Percentiles rank a stretch among this genome's conserved stretches.
Conservation (phyloP, 208 protist genomes). For the Lotmaria passim region DNA sequence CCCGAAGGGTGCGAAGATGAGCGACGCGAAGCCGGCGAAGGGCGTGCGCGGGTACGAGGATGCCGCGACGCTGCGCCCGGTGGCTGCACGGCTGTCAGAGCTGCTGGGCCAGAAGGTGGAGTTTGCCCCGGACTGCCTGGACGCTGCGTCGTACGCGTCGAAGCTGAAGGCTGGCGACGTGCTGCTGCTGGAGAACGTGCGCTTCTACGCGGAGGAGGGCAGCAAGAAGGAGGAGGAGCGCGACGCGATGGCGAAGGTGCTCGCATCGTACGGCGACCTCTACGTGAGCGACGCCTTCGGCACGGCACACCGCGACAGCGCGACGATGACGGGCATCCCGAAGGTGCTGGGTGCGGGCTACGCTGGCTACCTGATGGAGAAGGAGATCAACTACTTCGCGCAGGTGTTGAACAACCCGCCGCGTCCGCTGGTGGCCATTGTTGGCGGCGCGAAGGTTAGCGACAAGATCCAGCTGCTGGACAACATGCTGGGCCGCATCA, state of each 20-base stretch:
- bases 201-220: slow-evolving; percentile 99
- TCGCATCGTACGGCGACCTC: slow-evolving; percentile 95
- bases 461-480: slow-evolving; percentile 99
- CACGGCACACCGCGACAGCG: slow-evolving; percentile 98
- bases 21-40: slow-evolving; percentile 54
- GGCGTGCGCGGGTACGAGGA: slow-evolving; percentile 76
- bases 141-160: slow-evolving; percentile 30
- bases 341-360: slow-evolving; percentile 86
- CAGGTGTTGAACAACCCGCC: slow-evolving; percentile 89
- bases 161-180: slow-evolving; percentile 81
- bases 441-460: slow-evolving; percentile 97
- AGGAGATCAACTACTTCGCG: slow-evolving; percentile 99
- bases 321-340: slow-evolving; percentile 89
- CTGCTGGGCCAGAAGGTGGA: slow-evolving; percentile 77
- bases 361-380: slow-evolving; percentile 98
- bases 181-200: slow-evolving; percentile 99
- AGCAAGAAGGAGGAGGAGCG: slow-evolving; percentile 90
- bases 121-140: slow-evolving; percentile 77
- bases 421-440: slow-evolving; percentile 96
- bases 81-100: slow-evolving; percentile 88
- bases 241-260: slow-evolving; percentile 90
- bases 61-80: slow-evolving; percentile 87
- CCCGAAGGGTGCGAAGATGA: slow-evolving; percentile 94
- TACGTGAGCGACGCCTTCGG: slow-evolving; percentile 99
- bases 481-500: slow-evolving; percentile 98